Evolutionary conservation across 176 grass and related monocot genomes (phyloP), one percentile per base, ranked within the genome.

Genomic region (Miscanthus lutarioriparius): DNA sequence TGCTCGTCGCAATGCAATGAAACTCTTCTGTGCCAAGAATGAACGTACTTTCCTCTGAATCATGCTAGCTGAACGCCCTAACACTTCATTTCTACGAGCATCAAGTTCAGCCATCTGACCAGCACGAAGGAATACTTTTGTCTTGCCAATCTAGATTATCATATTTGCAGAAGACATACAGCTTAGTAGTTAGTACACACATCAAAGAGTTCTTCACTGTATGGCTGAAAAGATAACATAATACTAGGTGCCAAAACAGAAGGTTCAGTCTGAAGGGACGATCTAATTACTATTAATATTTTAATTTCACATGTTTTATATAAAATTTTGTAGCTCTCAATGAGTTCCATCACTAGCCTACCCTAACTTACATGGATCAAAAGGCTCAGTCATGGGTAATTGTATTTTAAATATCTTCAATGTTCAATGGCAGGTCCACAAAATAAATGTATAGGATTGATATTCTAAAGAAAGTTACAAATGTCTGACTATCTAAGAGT

Each of bases 91-190:
- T 77, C 96, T 93, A 69, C 58, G 77, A 76, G 96, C 93, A 93
- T 98, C 96, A 80, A 98, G 87, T 86, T 98, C 91, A 80, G 96
- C 96, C 93, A 98, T 98, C 84, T 98, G 96, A 79, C 96, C 96
- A 86, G 96, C 87, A 27, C 96, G 91, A 83, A 98, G 92, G 91
- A 98, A 98, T 43, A 98, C 91, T 87, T 98, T 98, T 87, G 93
- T 95, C 80, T 98, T 98, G 78, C 96, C 96, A 83, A 95, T 93
- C 96, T 98, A 87, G 41, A 80, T 71, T 59, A 30, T 54, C 23
- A 54, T 77, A 68, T 82, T 86, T 30, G 77, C 73, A 86, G 74
- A 79, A 76, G 10, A 19, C 3, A 80, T 77, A 80, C 13, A 81
- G 51, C 45, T 92, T 81, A 87, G 72, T 62, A 22, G 45, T 92